Percentiles rank a stretch among this genome's conserved stretches.
Evolutionary conservation across 345 rosid genomes (phyloP).

Genomic region (Barbarea vulgaris): DNA sequence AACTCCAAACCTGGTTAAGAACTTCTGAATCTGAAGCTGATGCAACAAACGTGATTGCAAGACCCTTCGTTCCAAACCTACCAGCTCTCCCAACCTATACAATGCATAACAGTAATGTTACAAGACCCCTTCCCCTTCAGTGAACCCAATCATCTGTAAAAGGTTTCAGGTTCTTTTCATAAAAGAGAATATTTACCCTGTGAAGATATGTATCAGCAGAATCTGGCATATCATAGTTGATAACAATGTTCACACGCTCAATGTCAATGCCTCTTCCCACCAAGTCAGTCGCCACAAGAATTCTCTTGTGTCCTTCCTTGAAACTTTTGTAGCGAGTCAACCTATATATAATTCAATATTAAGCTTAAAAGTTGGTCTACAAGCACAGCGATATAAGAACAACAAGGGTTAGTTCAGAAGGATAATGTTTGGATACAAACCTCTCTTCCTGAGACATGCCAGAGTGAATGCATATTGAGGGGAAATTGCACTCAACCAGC

Average conservation of each 20-base stretch:
- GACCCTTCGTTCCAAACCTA: conserved; percentile 98
- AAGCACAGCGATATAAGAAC: background rate
- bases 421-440: conserved; percentile 37
- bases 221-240: conserved; percentile 99
- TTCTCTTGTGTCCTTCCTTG: conserved; percentile 98
- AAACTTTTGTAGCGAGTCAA: conserved; percentile 95
- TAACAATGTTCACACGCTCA: conserved; percentile 96
- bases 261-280: conserved; percentile 98
- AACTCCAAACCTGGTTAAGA: conserved; percentile 77
- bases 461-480: conserved; percentile 97
- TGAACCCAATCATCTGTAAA: background rate
- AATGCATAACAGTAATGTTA: background rate
- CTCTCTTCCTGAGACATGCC: conserved; percentile 99
- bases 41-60: conserved; percentile 93
- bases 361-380: background rate
- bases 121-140: background rate
- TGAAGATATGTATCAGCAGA: conserved; percentile 98
- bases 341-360: conserved; percentile 45
- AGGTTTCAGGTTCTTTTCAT: too few relatives aligned
- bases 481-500: conserved; percentile 93
- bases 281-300: conserved; percentile 94
- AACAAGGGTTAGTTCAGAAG: background rate
- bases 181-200: conserved; percentile 56
- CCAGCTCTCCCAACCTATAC: conserved; percentile 97
- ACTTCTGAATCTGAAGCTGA: conserved; percentile 89